phyloP scores from a whole-genome alignment of 2,329 filamentous ascomycete species.

The Claviceps africana region DNA sequence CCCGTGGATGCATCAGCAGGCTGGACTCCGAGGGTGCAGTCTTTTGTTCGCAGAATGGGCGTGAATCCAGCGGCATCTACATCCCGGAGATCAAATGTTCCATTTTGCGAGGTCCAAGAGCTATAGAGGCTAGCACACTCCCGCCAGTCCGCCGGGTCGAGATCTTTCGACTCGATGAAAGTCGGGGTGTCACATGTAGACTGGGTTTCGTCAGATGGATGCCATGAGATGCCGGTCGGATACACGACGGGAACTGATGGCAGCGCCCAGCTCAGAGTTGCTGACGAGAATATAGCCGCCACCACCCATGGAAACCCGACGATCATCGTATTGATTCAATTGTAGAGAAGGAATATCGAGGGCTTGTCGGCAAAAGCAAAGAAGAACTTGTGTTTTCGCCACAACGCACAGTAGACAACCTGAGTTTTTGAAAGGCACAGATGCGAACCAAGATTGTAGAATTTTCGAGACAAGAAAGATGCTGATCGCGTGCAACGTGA shows the following conservation, averaged over 20 bases:
- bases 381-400: background rate
- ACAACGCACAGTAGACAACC: background rate
- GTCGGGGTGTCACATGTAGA: slow-evolving; percentile 15
- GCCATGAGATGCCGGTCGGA: slow-evolving; percentile 13
- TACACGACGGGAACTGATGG: slow-evolving; percentile 2
- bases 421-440: background rate
- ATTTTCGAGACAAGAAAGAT: background rate
- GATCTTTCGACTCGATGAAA: slow-evolving; percentile 10
- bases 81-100: slow-evolving; percentile 16
- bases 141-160: slow-evolving; percentile 16
- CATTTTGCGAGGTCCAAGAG: slow-evolving; percentile 15
- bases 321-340: background rate
- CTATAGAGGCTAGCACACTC: slow-evolving; percentile 19
- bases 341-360: background rate
- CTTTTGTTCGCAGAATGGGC: slow-evolving; percentile 13
- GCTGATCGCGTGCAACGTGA: background rate
- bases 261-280: background rate
- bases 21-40: slow-evolving; percentile 15
- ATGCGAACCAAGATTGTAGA: background rate
- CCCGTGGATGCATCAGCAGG: slow-evolving; percentile 8
- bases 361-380: background rate
- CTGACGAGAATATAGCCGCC: background rate
- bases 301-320: background rate
- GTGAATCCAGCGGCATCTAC: slow-evolving; percentile 9
- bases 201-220: slow-evolving; percentile 10